Base-by-base conservation (phyloP, 1,284 basidiomycete genomes). In the Flammula alnicola region DNA sequence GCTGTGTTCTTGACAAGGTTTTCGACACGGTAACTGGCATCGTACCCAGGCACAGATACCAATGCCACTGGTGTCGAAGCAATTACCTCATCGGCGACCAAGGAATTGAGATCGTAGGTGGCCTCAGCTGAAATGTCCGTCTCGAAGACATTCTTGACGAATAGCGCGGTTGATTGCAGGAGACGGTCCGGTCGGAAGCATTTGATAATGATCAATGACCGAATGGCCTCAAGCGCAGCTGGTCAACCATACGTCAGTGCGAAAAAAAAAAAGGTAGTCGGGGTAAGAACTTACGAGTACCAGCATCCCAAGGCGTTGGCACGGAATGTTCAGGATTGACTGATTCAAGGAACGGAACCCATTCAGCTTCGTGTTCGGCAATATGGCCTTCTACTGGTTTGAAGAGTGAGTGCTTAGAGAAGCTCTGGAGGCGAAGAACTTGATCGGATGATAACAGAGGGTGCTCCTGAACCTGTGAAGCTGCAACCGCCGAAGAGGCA, bases 11-110 rank as follows among this genome's bases (percentile, higher is more conserved):
- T 84, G 57, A 95, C 86, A 31, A 97, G 80, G 59, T 89, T 91
- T 61, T 98, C 95, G 25, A 98, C 91, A 44, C 91, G 84, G 68
- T 95, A 98, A 67, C 93, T 95, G 8, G 95, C 95, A 67, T 98
- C 95, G 64, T 97, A 95, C n/a, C 95, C 95, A 1, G 92, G 85
- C 3, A 98, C 93, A 5, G 95, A 98, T 27, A 94, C 86, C 42
- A 98, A 74, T 8, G 92, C 89, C n/a, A 98, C 72, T 1, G 95
- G 94, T 1, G 91, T 93, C 1, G 81, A 79, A 1, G 93, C 80
- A 9, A 82, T 79, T 27, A 95, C 82, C 65, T 98, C 91, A 57
- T 89, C 80, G 4, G 77, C 63, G 20, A 96, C 93, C 73, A 97
- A 85, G 6, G 73, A 69, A 16, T 80, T 79, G 30, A 98, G 80